Evolutionary conservation across 176 grass and related monocot genomes (phyloP), one percentile per base, ranked within the genome.

Genomic region (Miscanthus lutarioriparius): DNA sequence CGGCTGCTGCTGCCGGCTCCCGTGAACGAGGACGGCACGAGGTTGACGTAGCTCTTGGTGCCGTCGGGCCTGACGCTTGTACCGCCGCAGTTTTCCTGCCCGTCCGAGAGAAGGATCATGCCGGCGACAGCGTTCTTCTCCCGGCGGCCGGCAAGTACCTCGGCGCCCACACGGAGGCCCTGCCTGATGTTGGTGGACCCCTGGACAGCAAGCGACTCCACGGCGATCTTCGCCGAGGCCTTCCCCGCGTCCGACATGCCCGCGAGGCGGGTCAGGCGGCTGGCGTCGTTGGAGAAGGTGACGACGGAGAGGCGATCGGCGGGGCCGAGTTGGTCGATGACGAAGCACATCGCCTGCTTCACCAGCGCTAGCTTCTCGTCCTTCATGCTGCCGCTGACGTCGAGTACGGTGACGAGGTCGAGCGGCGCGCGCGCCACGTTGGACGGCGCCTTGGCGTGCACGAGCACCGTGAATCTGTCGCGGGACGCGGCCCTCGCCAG

Each of bases 251-350:
- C 75, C 6, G 76, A 43, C 76, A 78, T 78, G 76, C 36, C 23
- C 4, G 37, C 10, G 15, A 78, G n/a, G n/a, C 76, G 7, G n/a
- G 27, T 64, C n/a, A 6, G 0, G 15, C 58, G 58, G 7, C 2
- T 11, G 3, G 37, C 37, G 13, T 11, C 1, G n/a, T 6, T 3
- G 0, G 56, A 27, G 75, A 77, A 77, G 36, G 58, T 28, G 1
- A 64, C 76, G 12, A 78, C 37, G 76, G 56, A 19, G 58, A 64
- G 76, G 8, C 58, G 76, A 7, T 64, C 58, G 8, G 14, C 76
- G 7, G 56, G 56, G 37, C 76, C 23, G 13, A 78, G 76, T 8
- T 78, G 62, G 36, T 64, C 54, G 76, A 78, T 27, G 75, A 77
- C n/a, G 35, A 62, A 77, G 11, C 54, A 0, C 54, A 63, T 77